Conservation (phyloP, 495 filamentous ascomycete genomes). For the Oidiodendron maius region DNA sequence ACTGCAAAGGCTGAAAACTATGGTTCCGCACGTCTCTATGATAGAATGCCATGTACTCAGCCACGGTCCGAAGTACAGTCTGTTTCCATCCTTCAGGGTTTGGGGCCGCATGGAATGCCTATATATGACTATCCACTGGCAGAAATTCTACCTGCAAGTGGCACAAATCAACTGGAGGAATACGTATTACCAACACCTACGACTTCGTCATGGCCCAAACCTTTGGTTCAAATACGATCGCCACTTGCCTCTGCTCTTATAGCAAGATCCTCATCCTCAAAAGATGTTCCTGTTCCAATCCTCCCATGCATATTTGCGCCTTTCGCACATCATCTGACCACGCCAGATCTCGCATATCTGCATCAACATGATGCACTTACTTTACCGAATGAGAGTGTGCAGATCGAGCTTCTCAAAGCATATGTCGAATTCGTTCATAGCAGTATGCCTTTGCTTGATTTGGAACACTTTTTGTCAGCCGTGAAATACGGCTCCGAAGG, state of each 20-base stretch:
- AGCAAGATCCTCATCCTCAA: no score
- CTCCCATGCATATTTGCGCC: constrained; percentile 64
- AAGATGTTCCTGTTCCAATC: no score
- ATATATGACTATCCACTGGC: not conserved
- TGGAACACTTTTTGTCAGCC: constrained; percentile 61
- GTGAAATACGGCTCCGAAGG: constrained; percentile 41
- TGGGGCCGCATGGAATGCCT: not conserved
- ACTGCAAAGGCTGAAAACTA: no score
- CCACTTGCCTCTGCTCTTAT: constrained; percentile 1
- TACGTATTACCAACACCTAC: not conserved
- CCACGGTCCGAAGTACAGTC: no score
- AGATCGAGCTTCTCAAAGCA: constrained; percentile 63
- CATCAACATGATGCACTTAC: constrained; percentile 64
- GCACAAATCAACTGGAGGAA: not conserved
- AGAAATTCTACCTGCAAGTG: not conserved
- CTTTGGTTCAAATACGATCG: constrained; percentile 1
- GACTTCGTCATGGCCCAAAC: not conserved
- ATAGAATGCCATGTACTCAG: no score
- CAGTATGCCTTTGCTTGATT: constrained; percentile 76
- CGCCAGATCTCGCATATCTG: constrained; percentile 69
- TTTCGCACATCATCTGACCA: constrained; percentile 55
- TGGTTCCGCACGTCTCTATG: no score
- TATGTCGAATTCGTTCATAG: constrained; percentile 79
- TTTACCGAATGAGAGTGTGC: constrained; percentile 54
- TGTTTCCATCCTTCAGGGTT: no score